Base-by-base conservation (phyloP, 1,284 basidiomycete genomes). In the Farysia itapuensis region DNA sequence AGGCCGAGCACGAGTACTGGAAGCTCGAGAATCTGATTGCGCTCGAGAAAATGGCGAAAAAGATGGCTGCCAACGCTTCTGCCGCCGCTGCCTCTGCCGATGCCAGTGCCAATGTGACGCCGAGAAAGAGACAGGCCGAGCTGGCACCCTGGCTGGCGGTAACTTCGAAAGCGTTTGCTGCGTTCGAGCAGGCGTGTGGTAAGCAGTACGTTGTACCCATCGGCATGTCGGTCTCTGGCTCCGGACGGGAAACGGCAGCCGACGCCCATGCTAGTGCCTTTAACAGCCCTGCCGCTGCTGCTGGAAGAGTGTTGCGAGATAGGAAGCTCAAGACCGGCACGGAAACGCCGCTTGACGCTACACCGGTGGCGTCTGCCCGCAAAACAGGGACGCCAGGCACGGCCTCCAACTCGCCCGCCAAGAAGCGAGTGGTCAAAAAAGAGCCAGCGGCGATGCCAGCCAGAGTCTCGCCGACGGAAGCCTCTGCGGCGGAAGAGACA, bases 1-100 rank as follows among this genome's bases (percentile, higher is more conserved):
- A 2, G 2, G n/a, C n/a, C n/a, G 45, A 53, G 32, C 44, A 29
- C 6, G 43, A 56, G 41, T 43, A 38, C 19, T 70, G 67, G 67
- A 58, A 50, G 29, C 23, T 66, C 21, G 66, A 69, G 15, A 54
- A 65, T 14, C 32, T 72, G 19, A 35, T 60, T 18, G 58, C 58
- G 37, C 48, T 70, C 4, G 64, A 72, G 35, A 59, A 59, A 25
- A 56, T 69, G 51, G 58, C 64, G 2, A 72, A 67, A 37, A 52
- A 54, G 40, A 53, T 64, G 58, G 58, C 54, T 14, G 67, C 61
- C 1, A 37, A 49, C 18, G 60, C 57, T 3, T 43, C 52, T 0
- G 50, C 48, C 16, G 49, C 36, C 7, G 19, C 25, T 15, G 29
- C 3, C 11, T 11, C 31, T 9, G 31, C 31, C 9, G n/a, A 9